phyloP scores from a whole-genome alignment of 1,284 basidiomycete genomes.

The Gomphus bonarii region DNA sequence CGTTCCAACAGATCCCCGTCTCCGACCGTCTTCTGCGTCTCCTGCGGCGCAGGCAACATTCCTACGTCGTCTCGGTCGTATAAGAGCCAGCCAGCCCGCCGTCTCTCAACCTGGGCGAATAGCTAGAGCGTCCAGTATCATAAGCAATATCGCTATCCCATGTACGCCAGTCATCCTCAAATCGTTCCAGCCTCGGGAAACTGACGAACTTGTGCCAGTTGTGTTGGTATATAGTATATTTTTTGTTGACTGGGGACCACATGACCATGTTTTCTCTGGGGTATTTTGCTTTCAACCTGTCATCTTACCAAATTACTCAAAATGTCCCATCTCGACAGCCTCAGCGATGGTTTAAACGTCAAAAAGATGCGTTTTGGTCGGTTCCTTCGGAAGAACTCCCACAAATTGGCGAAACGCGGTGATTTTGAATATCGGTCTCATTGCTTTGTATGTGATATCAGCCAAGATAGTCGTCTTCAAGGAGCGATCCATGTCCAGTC shows the following conservation, averaged over 20 bases:
- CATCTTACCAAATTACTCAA: background rate
- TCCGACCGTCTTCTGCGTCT: constrained; percentile 7
- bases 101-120: constrained; percentile 5
- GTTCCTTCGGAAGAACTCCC: background rate
- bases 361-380: constrained; percentile 8
- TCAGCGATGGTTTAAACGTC: constrained; percentile 8
- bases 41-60: constrained; percentile 8
- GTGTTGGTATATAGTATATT: constrained; percentile 37
- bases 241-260: constrained; percentile 16
- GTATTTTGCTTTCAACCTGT: background rate
- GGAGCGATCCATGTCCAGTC: too few species aligned
- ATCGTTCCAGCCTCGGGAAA: background rate
- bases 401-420: background rate
- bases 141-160: constrained; percentile 6
- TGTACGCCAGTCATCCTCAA: background rate
- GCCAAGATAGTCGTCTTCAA: background rate
- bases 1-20: background rate
- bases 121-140: constrained; percentile 3
- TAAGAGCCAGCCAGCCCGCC: constrained; percentile 5
- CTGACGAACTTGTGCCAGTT: constrained; percentile 16
- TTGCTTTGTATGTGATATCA: background rate
- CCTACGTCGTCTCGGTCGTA: constrained; percentile 6
- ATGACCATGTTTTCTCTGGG: constrained; percentile 10
- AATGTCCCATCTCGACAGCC: background rate
- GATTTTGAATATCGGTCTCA: background rate